Conservation (phyloP, 2,329 filamentous ascomycete species). For the Xylariaceae sp. region DNA sequence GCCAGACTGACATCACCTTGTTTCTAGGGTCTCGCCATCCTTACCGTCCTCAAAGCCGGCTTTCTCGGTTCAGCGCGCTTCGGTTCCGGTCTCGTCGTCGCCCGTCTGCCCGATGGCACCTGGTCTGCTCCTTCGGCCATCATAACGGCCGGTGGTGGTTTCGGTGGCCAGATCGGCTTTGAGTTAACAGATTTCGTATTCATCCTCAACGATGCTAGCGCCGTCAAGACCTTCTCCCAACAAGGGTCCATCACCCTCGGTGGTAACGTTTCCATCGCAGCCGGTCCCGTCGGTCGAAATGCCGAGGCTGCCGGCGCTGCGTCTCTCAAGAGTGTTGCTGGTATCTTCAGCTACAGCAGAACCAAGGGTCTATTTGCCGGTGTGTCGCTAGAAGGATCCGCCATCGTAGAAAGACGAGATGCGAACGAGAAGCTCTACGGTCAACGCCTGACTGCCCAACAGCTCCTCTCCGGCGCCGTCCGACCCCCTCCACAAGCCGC, state of each 20-base stretch:
- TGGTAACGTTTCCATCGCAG: conserved; percentile 93
- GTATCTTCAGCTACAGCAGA: conserved; percentile 95
- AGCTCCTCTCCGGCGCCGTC: conserved; percentile 75
- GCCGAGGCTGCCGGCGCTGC: conserved; percentile 94
- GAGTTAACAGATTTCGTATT: conserved; percentile 95
- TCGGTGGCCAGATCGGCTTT: conserved; percentile 82
- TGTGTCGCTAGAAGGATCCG: conserved; percentile 88
- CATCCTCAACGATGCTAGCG: conserved; percentile 85
- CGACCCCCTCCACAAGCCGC: conserved; percentile 75
- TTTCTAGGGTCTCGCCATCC: conserved; percentile 66
- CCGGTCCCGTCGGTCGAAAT: conserved; percentile 88
- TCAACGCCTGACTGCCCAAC: conserved; percentile 69
- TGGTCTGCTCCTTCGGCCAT: conserved; percentile 83
- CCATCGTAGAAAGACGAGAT: conserved; percentile 89
- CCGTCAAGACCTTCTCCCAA: conserved; percentile 92
- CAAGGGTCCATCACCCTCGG: conserved; percentile 86
- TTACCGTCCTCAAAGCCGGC: conserved; percentile 81
- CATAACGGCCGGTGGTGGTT: conserved; percentile 72
- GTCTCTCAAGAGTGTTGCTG: conserved; percentile 80
- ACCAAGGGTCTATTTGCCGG: conserved; percentile 96
- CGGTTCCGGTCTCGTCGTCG: conserved; percentile 76
- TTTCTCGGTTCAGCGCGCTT: conserved; percentile 80
- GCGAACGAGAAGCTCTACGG: conserved; percentile 97
- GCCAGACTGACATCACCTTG: conserved; percentile 3
- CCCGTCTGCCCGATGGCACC: conserved; percentile 66